A percentile compares a stretch with the other conserved stretches of the same genome.
phyloP scores from a whole-genome alignment of 768 basidiomycete genomes.

The Coprinopsis strossmayeri region DNA sequence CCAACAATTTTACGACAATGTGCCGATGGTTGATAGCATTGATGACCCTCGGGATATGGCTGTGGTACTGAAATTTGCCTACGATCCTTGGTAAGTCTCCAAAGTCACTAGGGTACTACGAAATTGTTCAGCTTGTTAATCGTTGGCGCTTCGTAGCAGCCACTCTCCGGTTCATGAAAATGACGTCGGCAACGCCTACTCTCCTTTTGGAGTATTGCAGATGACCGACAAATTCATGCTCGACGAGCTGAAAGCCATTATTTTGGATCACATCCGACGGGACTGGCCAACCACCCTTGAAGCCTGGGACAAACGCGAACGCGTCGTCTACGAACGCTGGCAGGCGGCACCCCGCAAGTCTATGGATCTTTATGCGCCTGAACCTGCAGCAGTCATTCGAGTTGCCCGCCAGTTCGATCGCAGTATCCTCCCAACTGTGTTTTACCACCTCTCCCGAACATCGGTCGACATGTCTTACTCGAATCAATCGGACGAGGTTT shows the following conservation, averaged over 20 bases:
- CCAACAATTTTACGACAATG: neutral
- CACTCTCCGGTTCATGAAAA: neutral
- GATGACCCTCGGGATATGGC: neutral
- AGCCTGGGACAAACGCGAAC: slow-evolving; percentile 5
- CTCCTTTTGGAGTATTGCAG: neutral
- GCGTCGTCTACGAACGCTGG: neutral
- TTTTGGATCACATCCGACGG: neutral
- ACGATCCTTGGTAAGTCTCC: neutral
- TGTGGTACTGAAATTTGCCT: neutral
- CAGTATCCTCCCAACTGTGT: neutral
- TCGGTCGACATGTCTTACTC: neutral
- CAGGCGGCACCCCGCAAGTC: neutral
- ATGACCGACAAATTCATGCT: neutral
- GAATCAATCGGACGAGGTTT: neutral
- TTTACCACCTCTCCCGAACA: slow-evolving; percentile 5
- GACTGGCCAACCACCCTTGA: slow-evolving; percentile 4
- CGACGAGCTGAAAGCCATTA: neutral
- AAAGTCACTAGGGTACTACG: neutral
- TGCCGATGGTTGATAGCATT: neutral
- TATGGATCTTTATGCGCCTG: neutral
- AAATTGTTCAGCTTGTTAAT: neutral
- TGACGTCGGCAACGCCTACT: neutral
- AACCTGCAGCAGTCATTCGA: neutral
- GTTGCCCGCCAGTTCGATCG: neutral
- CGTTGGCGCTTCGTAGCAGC: neutral